phyloP scores from a whole-genome alignment of 352 stramenopile genomes.

The Phytophthora melonis region DNA sequence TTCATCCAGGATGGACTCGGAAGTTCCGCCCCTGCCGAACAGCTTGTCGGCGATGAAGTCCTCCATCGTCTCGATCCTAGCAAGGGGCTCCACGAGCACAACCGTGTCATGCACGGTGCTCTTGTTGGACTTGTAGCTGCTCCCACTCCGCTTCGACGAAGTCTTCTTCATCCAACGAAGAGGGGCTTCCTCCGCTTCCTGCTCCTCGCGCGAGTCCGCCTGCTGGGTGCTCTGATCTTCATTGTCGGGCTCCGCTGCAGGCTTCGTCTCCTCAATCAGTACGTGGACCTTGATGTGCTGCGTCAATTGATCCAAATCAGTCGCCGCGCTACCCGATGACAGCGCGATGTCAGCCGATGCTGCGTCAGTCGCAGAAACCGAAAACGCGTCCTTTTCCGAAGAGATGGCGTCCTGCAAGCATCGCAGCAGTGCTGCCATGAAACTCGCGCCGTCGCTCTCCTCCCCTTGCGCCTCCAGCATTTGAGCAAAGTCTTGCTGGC shows the following conservation, averaged over 20 bases:
- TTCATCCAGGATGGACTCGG: constrained; percentile 45
- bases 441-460: constrained; percentile 22
- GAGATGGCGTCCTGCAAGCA: constrained; percentile 72
- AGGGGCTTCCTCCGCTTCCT: constrained; percentile 18
- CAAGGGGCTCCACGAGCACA: constrained; percentile 79
- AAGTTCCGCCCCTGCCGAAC: constrained; percentile 46
- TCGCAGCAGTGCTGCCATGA: constrained; percentile 45
- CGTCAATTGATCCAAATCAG: constrained; percentile 68
- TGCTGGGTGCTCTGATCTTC: constrained; percentile 31
- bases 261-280: constrained; percentile 58
- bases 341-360: constrained; percentile 21
- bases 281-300: constrained; percentile 84
- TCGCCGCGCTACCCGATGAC: constrained; percentile 46
- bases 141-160: constrained; percentile 27
- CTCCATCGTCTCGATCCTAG: constrained; percentile 81
- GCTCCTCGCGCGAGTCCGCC: constrained; percentile 15
- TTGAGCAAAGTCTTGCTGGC: constrained; percentile 47
- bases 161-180: constrained; percentile 41
- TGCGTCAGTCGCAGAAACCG: constrained; percentile 27
- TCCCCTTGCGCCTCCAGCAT: constrained; percentile 33
- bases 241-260: constrained; percentile 24
- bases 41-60: constrained; percentile 79
- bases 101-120: constrained; percentile 68
- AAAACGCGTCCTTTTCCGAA: constrained; percentile 69
- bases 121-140: constrained; percentile 48